Evolutionary conservation across 73 alveolate genomes (phyloP), one percentile per base, ranked within the genome.

Genomic region (Tetrahymena elliotti): DNA sequence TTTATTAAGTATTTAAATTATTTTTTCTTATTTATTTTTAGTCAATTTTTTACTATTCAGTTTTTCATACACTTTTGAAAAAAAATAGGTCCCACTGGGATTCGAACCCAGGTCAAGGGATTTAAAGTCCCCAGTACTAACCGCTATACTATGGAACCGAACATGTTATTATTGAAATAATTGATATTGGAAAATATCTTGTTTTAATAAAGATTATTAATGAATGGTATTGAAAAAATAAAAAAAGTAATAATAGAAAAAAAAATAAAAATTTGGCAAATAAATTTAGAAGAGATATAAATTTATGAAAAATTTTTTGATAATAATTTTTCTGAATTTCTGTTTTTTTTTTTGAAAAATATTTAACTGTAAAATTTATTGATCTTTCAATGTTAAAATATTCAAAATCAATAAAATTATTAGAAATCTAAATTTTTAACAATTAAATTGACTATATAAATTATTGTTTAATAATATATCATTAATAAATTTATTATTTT

Each of bases 101-200:
- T 68, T 68, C 88, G 88, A 68, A 68, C 88, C 88, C 88, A 68
- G 88, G 88, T 68, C 88, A 68, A 68, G 88, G 88, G 88, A 68
- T 68, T 68, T 68, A 68, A 68, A 68, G 88, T 68, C 88, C 88
- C 88, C 88, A 68, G 88, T 68, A 68, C 88, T 68, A 68, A 68
- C 88, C 88, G 33, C 88, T 68, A 68, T 68, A 68, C 88, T 68
- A 68, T 68, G 88, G 88, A 68, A 68, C 88, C 88, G 88, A 36
- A 68, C 88, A 68, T 68, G 88, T 31, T 68, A 18, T 68, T 68
- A 68, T 68, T 68, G 36, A 24, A 27, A 27, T 1, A 36, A 68
- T 68, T 68, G 16, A 31, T 11, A n/a, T 22, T 68, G 88, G 88
- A 68, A 68, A 27, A 68, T 9, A 68, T 68, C 88, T 31, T 68